Conservation (phyloP, 441 rosid species). For the Bruguiera hainesii region DNA sequence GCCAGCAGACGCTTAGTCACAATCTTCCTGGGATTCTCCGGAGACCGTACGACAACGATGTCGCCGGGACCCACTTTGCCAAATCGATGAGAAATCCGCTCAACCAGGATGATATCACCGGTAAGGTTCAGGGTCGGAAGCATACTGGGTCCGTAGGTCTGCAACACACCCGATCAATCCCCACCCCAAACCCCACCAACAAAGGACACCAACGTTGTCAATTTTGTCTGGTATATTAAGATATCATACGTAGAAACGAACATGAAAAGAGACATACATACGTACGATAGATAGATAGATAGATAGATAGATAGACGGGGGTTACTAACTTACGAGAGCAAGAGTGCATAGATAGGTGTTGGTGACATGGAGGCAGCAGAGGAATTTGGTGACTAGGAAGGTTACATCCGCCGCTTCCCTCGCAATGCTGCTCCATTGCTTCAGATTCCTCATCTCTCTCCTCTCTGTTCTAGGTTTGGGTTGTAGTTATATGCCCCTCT, state of each 20-base stretch:
- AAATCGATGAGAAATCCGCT: conserved; percentile 41
- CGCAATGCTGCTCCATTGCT: conserved; percentile 12
- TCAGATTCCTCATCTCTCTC: conserved; percentile 13
- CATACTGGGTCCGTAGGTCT: conserved; percentile 81
- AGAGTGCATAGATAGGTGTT: conserved; percentile 39
- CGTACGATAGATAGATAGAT: background rate
- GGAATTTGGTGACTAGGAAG: conserved; percentile 21
- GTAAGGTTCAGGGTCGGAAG: conserved; percentile 52
- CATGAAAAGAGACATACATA: background rate
- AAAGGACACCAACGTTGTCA: background rate
- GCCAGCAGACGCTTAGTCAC: conserved; percentile 61
- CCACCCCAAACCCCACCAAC: conserved; percentile 1
- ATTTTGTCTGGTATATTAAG: no score
- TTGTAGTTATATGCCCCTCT: no score
- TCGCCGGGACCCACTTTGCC: conserved; percentile 59
- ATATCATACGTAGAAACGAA: background rate
- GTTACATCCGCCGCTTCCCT: conserved; percentile 25
- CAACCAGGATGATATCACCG: conserved; percentile 50
- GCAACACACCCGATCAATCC: conserved; percentile 10
- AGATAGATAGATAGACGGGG: background rate
- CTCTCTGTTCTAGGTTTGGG: no score
- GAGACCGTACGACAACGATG: conserved; percentile 63
- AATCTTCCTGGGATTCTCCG: conserved; percentile 41
- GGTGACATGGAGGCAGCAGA: conserved; percentile 55
- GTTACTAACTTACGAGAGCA: conserved; percentile 34